Conservation (phyloP, 2,329 filamentous ascomycete species). For the Phialophora verrucosa region DNA sequence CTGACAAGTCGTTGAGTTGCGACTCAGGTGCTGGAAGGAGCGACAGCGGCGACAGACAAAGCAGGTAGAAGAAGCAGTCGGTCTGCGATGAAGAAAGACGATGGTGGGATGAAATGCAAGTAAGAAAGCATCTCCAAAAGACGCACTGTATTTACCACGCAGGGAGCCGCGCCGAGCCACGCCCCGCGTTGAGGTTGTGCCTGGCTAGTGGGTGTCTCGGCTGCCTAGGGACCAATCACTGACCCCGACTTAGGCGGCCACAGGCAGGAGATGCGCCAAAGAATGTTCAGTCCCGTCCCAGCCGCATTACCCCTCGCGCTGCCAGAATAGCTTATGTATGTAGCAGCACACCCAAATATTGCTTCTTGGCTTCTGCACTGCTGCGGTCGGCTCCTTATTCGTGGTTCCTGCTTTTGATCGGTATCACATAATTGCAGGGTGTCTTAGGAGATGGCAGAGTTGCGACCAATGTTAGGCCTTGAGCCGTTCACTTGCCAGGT, state of each 20-base stretch:
- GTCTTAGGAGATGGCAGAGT: neutral
- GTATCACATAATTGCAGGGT: neutral
- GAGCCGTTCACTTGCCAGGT: conserved; percentile 73
- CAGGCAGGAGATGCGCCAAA: conserved; percentile 17
- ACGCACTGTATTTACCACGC: neutral
- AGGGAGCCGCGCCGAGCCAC: conserved; percentile 16
- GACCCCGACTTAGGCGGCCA: neutral
- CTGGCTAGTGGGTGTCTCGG: conserved; percentile 28
- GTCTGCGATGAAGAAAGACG: conserved; percentile 7
- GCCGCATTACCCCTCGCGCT: neutral
- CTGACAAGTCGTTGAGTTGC: neutral
- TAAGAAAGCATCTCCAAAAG: conserved; percentile 21
- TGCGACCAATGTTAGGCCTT: conserved; percentile 63
- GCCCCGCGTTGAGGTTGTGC: conserved; percentile 25
- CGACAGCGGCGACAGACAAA: conserved; percentile 7
- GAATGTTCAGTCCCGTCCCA: neutral
- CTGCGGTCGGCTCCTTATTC: neutral
- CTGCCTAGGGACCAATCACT: conserved; percentile 6
- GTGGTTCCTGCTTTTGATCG: neutral
- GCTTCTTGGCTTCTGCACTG: neutral
- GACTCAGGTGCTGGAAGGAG: neutral
- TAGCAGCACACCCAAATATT: neutral
- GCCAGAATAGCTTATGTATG: neutral
- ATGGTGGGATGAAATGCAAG: conserved; percentile 11
- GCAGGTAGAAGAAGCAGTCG: conserved; percentile 4